Evolutionary conservation across 2,329 filamentous ascomycete genomes (phyloP), one percentile per base, ranked within the genome.

Genomic region (Cladobotryum protrusum): DNA sequence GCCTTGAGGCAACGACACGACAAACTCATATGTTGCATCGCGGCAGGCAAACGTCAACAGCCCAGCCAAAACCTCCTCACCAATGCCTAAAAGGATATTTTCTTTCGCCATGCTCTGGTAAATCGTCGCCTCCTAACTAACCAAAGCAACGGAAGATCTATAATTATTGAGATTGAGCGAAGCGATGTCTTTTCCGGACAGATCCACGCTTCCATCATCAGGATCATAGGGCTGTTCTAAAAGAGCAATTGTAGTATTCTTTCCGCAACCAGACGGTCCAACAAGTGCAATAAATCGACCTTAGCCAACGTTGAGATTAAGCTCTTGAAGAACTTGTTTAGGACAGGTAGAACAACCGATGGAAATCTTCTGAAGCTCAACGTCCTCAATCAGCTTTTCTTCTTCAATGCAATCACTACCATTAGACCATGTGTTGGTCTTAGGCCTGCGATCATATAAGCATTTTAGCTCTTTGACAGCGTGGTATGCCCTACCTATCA

Each of bases 181-280:
- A 60, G 81, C 81, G 48, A 96, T 83, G 63, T 95, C 86, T 57
- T 85, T 82, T 8, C 87, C 92, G 63, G 97, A 93, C 13, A 99
- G 73, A 50, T 84, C 77, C 1, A 97, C 83, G 17, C 79, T 70
- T 19, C 92, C 93, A 32, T 79, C 79, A 35, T 96, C 87, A 0
- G 92, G 92, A 50, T 91, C 83, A 65, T 99, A 99, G 67, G 97
- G 97, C 17, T 92, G 82, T 69, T 96, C 91, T 1, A 97, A 83
- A 17, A 99, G 75, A 13, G 91, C 91, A 24, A 97, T 86, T 54
- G 97, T 91, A 0, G 92, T 97, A 60, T 86, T 92, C 71, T 97
- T 99, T 43, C 93, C 93, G 36, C 87, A 95, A 8, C 92, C 93
- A 12, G 92, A 97, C 0, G 92, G 89, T 49, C 93, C 93, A 5